A percentile compares a stretch with the other conserved stretches of the same genome.
Evolutionary conservation across 2,329 filamentous ascomycete species (phyloP).

Genomic region (Calonectria naviculata): DNA sequence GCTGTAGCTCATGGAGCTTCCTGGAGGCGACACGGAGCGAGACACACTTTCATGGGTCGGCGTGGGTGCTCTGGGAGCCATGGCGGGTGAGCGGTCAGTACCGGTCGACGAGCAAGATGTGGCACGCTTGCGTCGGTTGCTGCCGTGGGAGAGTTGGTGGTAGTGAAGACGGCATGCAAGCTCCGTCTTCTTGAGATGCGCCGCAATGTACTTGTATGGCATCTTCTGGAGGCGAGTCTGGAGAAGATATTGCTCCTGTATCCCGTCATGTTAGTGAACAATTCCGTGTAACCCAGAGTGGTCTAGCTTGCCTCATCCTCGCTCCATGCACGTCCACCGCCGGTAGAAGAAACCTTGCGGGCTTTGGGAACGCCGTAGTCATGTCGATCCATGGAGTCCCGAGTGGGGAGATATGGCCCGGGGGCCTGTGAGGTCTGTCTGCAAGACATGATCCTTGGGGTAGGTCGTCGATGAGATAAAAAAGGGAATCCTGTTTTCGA

Average conservation of each 20-base stretch:
- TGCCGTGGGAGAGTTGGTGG: constrained; percentile 86
- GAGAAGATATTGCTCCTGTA: constrained; percentile 83
- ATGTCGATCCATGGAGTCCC: constrained; percentile 67
- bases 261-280: constrained; percentile 26
- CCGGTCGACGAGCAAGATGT: constrained; percentile 73
- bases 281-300: not conserved
- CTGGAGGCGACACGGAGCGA: constrained; percentile 61
- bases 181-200: constrained; percentile 88
- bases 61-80: constrained; percentile 60
- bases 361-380: constrained; percentile 72
- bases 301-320: constrained; percentile 78
- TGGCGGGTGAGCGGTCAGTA: constrained; percentile 64
- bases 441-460: constrained; percentile 57
- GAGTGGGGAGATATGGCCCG: constrained; percentile 60
- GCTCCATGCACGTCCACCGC: constrained; percentile 84
- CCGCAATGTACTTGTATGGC: constrained; percentile 91
- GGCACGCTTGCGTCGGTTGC: constrained; percentile 81
- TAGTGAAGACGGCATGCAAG: constrained; percentile 89
- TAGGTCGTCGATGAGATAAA: constrained; percentile 22
- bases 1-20: constrained; percentile 57
- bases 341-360: constrained; percentile 76
- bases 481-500: constrained; percentile 28
- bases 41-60: constrained; percentile 61
- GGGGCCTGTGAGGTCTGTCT: constrained; percentile 58
- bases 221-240: constrained; percentile 88